Percentiles rank a stretch among this genome's conserved stretches.
phyloP scores from a whole-genome alignment of 2,329 filamentous ascomycete species.

The Trichoderma sp. region DNA sequence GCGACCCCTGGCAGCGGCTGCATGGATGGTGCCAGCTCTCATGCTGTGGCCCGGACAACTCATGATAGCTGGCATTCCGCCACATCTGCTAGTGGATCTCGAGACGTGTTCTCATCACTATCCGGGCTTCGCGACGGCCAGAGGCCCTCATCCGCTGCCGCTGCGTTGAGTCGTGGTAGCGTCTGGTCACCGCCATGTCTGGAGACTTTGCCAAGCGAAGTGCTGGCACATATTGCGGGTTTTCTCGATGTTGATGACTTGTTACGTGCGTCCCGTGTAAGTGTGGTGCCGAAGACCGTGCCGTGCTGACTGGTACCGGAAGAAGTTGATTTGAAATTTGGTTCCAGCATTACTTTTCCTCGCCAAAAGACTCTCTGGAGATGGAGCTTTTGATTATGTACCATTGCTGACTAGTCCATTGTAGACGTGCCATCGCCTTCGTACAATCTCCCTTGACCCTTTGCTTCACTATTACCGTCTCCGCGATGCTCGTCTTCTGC shows the following conservation, averaged over 20 bases:
- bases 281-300: slow-evolving; percentile 31
- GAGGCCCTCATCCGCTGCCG: background rate
- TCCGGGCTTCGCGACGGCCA: background rate
- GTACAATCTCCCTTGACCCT: slow-evolving; percentile 63
- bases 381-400: background rate
- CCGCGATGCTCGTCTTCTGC: slow-evolving; percentile 54
- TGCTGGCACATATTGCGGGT: slow-evolving; percentile 57
- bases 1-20: slow-evolving; percentile 1
- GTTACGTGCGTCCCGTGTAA: slow-evolving; percentile 57
- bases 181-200: slow-evolving; percentile 31
- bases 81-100: slow-evolving; percentile 8
- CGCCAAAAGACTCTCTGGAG: background rate
- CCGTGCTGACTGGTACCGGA: background rate
- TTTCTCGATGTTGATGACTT: slow-evolving; percentile 61
- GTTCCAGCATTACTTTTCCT: background rate
- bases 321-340: background rate
- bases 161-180: background rate
- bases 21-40: slow-evolving; percentile 29
- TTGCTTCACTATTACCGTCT: slow-evolving; percentile 65
- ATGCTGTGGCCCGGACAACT: slow-evolving; percentile 25
- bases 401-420: slow-evolving; percentile 29
- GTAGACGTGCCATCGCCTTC: slow-evolving; percentile 63
- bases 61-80: slow-evolving; percentile 28
- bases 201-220: slow-evolving; percentile 56
- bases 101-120: slow-evolving; percentile 10